A percentile compares a stretch with the other conserved stretches of the same genome.
Evolutionary conservation across 257 asterid genomes (phyloP).

Genomic region (Ilex asprella): DNA sequence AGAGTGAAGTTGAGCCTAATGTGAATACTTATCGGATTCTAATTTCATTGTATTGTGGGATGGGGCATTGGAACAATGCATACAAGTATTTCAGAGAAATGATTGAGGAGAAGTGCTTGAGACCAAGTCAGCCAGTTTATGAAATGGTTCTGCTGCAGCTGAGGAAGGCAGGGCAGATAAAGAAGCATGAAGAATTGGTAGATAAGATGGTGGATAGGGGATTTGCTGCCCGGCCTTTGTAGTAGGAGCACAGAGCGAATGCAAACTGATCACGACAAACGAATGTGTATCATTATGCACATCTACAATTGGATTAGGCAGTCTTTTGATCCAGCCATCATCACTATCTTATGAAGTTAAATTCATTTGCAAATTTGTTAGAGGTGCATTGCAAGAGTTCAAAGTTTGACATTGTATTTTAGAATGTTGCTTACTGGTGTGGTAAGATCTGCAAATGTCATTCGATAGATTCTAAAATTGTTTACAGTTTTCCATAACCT

Average conservation of each 20-base stretch:
- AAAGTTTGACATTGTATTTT: too few species aligned
- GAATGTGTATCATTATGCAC: background rate
- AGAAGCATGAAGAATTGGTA: conserved; percentile 82
- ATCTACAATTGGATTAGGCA: background rate
- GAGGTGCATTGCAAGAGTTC: too few species aligned
- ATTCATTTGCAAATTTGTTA: too few species aligned
- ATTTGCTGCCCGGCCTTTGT: conserved; percentile 43
- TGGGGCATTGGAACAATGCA: conserved; percentile 94
- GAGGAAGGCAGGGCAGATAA: conserved; percentile 75
- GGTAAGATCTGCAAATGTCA: too few species aligned
- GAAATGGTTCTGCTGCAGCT: conserved; percentile 70
- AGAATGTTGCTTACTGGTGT: too few species aligned
- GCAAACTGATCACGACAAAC: too few species aligned
- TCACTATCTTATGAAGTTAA: too few species aligned
- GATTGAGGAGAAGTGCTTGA: conserved; percentile 74
- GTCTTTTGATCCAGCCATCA: background rate
- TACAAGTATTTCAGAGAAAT: conserved; percentile 65
- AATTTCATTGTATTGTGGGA: conserved; percentile 59
- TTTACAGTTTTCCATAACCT: too few species aligned
- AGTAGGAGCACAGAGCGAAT: background rate
- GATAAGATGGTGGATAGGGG: conserved; percentile 77
- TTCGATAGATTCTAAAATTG: too few species aligned
- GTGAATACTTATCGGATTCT: conserved; percentile 65
- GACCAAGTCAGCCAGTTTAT: conserved; percentile 49
- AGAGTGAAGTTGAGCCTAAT: conserved; percentile 65